These are phyloP conservation scores for Apiospora saccharicola DNA, from an alignment of 2,329 filamentous ascomycete species.

Conservation along the genomic window DNA sequence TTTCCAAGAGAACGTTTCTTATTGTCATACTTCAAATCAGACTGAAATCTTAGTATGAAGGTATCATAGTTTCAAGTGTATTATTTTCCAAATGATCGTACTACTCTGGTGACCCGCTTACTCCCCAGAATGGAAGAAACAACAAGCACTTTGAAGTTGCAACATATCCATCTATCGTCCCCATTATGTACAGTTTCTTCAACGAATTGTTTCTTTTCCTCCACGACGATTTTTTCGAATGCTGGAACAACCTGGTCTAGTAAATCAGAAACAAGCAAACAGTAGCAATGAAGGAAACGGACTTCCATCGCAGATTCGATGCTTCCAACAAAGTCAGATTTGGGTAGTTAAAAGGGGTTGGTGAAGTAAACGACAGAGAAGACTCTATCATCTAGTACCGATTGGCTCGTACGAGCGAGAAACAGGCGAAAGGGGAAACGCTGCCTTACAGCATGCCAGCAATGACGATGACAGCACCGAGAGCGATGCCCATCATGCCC, in stretches of 20 bases:
- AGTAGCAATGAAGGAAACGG: neutral
- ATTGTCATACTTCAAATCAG: too few relatives aligned
- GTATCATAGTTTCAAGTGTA: neutral
- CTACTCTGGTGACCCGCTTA: neutral
- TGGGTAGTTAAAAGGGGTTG: neutral
- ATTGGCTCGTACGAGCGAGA: neutral
- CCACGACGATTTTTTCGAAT: neutral
- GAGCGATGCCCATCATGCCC: slow-evolving; percentile 38
- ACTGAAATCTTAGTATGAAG: too few relatives aligned
- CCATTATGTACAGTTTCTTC: slow-evolving; percentile 3
- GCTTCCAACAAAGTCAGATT: neutral
- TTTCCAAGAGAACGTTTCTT: too few relatives aligned
- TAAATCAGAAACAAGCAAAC: neutral
- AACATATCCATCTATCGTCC: slow-evolving; percentile 7
- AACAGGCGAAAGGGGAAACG: neutral
- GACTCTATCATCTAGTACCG: too few relatives aligned
- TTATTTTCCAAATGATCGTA: neutral
- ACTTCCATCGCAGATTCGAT: neutral
- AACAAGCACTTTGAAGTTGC: neutral
- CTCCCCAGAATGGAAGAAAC: neutral
- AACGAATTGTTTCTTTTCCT: neutral
- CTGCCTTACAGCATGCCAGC: slow-evolving; percentile 38
- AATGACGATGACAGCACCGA: slow-evolving; percentile 37
- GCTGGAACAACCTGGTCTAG: neutral
- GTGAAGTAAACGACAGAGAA: neutral